phyloP scores from a whole-genome alignment of 345 rosid genomes.

The Eucalyptus virginea region DNA sequence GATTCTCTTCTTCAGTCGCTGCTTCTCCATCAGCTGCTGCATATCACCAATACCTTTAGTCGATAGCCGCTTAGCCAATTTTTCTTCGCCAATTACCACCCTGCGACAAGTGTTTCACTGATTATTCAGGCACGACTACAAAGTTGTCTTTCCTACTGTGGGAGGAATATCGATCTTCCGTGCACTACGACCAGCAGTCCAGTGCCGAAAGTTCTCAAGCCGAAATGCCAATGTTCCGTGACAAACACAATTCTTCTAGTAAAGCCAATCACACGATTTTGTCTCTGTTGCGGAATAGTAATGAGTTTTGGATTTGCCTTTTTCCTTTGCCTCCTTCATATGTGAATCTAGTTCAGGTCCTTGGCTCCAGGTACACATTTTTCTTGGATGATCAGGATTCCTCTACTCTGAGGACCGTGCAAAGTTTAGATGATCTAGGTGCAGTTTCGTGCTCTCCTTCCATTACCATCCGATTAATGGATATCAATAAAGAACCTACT shows the following conservation, averaged over 20 bases:
- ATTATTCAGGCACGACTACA: neutral
- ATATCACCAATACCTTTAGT: neutral
- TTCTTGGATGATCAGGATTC: neutral
- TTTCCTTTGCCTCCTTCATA: neutral
- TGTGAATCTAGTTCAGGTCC: neutral
- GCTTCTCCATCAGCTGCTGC: neutral
- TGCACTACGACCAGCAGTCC: neutral
- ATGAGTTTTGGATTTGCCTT: neutral
- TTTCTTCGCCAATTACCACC: neutral
- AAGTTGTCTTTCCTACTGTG: neutral
- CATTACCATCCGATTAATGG: neutral
- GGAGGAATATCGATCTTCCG: neutral
- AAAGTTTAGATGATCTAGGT: neutral
- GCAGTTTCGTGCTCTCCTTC: neutral
- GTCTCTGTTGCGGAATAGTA: neutral
- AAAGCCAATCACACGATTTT: neutral
- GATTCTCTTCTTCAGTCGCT: slow-evolving; percentile 46
- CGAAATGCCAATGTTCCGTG: neutral
- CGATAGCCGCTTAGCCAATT: neutral
- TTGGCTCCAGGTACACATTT: neutral
- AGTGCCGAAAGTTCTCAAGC: neutral
- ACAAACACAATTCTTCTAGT: neutral
- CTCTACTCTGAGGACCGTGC: neutral
- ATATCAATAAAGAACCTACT: neutral
- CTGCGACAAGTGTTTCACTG: neutral